Percentiles rank a stretch among this genome's conserved stretches.
These are phyloP conservation scores for Komagataella pastoris DNA, from an alignment of 805 yeast genomes.

Conservation along the genomic window DNA sequence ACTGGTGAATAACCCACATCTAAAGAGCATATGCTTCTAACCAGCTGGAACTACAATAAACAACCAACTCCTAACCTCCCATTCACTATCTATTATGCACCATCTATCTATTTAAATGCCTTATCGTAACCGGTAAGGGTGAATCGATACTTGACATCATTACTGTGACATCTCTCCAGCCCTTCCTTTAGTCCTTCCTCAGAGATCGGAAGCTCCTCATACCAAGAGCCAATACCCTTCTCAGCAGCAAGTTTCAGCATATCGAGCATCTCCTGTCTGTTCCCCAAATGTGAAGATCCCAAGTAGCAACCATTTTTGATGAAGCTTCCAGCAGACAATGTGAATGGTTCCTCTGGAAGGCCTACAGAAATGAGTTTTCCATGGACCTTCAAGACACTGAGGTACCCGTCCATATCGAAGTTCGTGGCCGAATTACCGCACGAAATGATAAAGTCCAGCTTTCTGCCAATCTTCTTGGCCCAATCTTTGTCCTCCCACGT, in stretches of 20 bases:
- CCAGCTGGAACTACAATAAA: no score
- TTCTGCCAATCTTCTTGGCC: conserved; percentile 14
- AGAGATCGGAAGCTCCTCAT: conserved; percentile 41
- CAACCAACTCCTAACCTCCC: background rate
- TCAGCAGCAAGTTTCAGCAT: conserved; percentile 54
- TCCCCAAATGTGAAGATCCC: conserved; percentile 49
- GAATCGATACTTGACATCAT: conserved; percentile 53
- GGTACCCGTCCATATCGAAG: conserved; percentile 33
- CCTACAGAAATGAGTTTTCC: conserved; percentile 56
- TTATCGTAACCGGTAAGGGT: conserved; percentile 44
- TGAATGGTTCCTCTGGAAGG: conserved; percentile 38
- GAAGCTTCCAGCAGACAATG: conserved; percentile 27
- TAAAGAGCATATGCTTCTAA: no score
- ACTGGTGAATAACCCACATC: background rate
- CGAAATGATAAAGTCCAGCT: conserved; percentile 38
- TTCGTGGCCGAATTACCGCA: conserved; percentile 38
- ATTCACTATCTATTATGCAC: background rate
- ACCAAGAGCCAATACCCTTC: conserved; percentile 46
- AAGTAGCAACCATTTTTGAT: conserved; percentile 30
- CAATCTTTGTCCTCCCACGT: conserved; percentile 26
- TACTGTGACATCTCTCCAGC: conserved; percentile 35
- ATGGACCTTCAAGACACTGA: conserved; percentile 39
- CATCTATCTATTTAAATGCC: conserved; percentile 15
- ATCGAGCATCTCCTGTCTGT: conserved; percentile 50
- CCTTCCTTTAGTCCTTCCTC: conserved; percentile 41